Evolutionary conservation across 805 yeast genomes (phyloP).

Genomic region (Saturnispora quitensis): DNA sequence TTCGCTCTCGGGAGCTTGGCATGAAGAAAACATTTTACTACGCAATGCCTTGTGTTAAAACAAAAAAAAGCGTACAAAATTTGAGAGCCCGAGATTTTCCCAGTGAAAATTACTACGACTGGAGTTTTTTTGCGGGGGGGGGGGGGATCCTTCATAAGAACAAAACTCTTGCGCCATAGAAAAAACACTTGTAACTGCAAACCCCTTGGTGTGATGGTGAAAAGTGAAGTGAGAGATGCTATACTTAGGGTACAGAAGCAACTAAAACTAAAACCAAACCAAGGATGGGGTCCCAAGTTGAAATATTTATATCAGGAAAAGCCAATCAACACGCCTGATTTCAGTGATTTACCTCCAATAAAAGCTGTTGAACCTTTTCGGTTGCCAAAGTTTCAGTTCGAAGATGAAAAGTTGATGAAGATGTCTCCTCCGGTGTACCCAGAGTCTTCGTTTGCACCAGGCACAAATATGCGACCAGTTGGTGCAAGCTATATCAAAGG

Average conservation of each 20-base stretch:
- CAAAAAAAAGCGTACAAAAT: background rate
- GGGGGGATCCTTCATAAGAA: background rate
- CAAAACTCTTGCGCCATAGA: background rate
- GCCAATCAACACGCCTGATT: background rate
- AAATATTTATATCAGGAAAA: background rate
- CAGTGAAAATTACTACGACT: background rate
- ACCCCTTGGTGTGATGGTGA: background rate
- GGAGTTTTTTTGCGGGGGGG: too few species aligned
- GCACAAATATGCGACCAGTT: constrained; percentile 12
- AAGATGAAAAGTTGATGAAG: constrained; percentile 9
- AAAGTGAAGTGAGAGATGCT: background rate
- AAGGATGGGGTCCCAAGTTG: background rate
- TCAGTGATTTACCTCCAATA: constrained; percentile 1
- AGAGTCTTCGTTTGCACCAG: constrained; percentile 12
- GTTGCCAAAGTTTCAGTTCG: constrained; percentile 9
- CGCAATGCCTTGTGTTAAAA: background rate
- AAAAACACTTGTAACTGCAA: background rate
- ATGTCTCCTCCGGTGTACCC: constrained; percentile 12
- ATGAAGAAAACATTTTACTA: background rate
- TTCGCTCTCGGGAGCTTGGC: background rate
- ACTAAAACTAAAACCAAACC: background rate
- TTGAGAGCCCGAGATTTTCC: background rate
- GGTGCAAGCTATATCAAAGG: constrained; percentile 17
- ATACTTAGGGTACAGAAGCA: background rate
- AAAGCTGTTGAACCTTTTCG: constrained; percentile 1